Evolutionary conservation across 768 basidiomycete species (phyloP).

Genomic region (Amanita exitialis): DNA sequence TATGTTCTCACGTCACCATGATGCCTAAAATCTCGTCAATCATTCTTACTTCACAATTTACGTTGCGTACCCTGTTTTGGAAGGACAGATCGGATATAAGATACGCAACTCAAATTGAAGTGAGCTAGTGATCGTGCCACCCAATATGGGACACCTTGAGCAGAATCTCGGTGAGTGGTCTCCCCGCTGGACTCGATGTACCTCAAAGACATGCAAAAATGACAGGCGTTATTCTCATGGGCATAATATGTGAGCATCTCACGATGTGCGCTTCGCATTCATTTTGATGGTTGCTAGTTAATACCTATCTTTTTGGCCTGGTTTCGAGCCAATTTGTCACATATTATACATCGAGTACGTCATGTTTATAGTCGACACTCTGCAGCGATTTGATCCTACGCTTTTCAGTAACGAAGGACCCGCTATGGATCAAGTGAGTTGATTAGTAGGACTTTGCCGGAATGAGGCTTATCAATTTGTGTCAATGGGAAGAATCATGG

Average conservation of each 20-base stretch:
- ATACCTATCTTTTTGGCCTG: conserved; percentile 16
- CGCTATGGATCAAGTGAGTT: conserved; percentile 11
- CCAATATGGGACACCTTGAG: no score
- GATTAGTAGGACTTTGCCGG: no score
- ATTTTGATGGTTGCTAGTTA: conserved; percentile 7
- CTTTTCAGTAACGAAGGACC: conserved; percentile 12
- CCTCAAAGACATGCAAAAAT: no score
- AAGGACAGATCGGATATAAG: no score
- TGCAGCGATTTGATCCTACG: neutral
- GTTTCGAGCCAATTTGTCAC: conserved; percentile 13
- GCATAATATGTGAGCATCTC: neutral
- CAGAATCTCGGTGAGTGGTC: no score
- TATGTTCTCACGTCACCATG: no score
- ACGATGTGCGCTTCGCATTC: neutral
- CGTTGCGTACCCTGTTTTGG: no score
- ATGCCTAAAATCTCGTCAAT: no score
- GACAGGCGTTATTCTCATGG: neutral
- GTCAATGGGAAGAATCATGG: conserved; percentile 3
- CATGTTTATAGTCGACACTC: neutral
- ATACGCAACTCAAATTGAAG: no score
- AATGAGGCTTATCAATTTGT: neutral
- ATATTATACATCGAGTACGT: conserved; percentile 12
- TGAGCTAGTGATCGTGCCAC: no score
- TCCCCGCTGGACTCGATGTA: no score
- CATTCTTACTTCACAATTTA: no score